Evolutionary conservation across 2,329 filamentous ascomycete genomes (phyloP), one percentile per base, ranked within the genome.

Genomic region (Aspergillus quadricinctus): DNA sequence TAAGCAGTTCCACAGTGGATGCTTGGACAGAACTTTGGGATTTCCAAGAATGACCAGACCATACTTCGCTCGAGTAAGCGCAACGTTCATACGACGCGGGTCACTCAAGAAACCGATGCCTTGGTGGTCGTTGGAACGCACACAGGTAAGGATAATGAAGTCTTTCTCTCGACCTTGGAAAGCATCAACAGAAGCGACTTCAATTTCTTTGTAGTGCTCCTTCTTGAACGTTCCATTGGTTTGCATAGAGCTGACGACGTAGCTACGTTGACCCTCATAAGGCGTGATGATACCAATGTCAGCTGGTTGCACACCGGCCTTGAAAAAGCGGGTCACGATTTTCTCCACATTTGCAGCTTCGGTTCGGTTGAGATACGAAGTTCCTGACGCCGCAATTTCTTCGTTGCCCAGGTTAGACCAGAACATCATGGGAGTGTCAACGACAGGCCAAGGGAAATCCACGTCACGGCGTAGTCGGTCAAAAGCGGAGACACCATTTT

Each of bases 81-180:
- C 94, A 23, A 99, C 94, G 70, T 99, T 99, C 68, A 99, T 86
- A 81, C 94, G 93, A 63, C 94, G 90, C 52, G 94, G 94, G 66
- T 99, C 94, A 58, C 92, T 97, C 80, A 99, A 80, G 84, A 99
- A 99, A 77, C 94, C 94, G 67, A 99, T 99, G 64, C 94, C 94
- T 74, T 99, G 94, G 73, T 97, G 96, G 68, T 99, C 94, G 72
- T 99, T 99, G 71, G 93, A 97, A 71, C 94, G 90, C 51, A 99
- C 94, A 70, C 94, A 99, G 59, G 94, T 97, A 31, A 99, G 81
- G 41, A 99, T 92, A 68, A 99, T 99, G 69, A 96, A 99, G 71
- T 99, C 94, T 78, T 99, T 99, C 77, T 99, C 94, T 80, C 94
- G 89, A 52, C 94, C 94, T 72, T 99, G 94, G 83, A 99, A 99